Percentiles rank a stretch among this genome's conserved stretches.
Conservation (phyloP, 2,329 filamentous ascomycete species). For the Diaporthe helianthi region DNA sequence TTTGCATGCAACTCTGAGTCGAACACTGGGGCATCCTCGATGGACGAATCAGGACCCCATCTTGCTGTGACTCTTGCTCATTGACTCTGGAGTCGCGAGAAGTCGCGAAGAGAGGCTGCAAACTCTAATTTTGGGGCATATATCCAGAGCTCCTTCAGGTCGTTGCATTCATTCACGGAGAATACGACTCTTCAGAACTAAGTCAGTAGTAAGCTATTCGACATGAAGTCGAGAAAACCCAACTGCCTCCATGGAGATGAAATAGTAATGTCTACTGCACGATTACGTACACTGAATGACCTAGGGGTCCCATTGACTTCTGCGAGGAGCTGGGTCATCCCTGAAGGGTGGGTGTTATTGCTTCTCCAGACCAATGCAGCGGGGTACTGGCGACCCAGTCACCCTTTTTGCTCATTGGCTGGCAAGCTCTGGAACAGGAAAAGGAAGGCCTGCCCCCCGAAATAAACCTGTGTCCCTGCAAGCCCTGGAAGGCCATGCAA, state of each 20-base stretch:
- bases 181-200: neutral
- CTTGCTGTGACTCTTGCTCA: neutral
- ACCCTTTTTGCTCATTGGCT: neutral
- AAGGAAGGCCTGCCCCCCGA: neutral
- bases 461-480: neutral
- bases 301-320: constrained; percentile 12
- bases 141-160: neutral
- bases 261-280: neutral
- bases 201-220: neutral
- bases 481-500: neutral
- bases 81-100: neutral
- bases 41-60: neutral
- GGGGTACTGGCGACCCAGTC: constrained; percentile 10
- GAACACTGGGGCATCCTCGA: neutral
- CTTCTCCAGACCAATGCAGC: constrained; percentile 7
- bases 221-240: neutral
- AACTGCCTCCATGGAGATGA: neutral
- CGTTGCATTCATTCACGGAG: neutral
- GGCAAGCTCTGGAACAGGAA: neutral
- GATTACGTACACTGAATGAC: constrained; percentile 22
- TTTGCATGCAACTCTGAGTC: neutral
- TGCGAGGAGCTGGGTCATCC: constrained; percentile 19
- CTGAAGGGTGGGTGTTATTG: neutral
- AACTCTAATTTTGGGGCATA: neutral
- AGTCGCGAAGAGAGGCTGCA: neutral